Evolutionary conservation across 345 rosid genomes (phyloP).

Genomic region (Durio zibethinus): DNA sequence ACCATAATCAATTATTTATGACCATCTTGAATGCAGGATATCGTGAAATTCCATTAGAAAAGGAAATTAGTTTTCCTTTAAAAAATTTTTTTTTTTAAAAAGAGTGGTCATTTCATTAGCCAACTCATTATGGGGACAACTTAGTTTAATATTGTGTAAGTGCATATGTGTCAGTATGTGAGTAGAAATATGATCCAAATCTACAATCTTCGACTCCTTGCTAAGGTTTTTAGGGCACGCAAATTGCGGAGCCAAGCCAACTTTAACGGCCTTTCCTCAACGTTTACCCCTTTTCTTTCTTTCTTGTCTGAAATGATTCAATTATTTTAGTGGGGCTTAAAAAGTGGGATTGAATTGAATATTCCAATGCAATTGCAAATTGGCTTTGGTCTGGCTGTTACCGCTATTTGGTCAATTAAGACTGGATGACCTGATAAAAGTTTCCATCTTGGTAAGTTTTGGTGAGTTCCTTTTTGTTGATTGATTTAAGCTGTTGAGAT

Average conservation of each 20-base stretch:
- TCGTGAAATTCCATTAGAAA: background rate
- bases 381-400: background rate
- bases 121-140: background rate
- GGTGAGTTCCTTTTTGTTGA: constrained; percentile 1
- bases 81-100: background rate
- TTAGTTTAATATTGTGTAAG: background rate
- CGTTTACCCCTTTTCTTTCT: constrained; percentile 21
- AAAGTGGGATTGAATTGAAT: constrained; percentile 18
- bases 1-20: too few relatives aligned
- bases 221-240: constrained; percentile 30
- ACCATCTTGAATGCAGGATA: too few relatives aligned
- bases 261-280: constrained; percentile 33
- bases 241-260: constrained; percentile 48
- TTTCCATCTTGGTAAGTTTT: constrained; percentile 15
- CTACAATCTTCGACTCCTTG: constrained; percentile 18
- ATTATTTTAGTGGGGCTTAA: constrained; percentile 26
- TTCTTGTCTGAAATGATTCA: constrained; percentile 20
- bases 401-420: constrained; percentile 1
- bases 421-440: background rate
- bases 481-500: constrained; percentile 1
- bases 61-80: background rate
- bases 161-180: background rate
- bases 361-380: constrained; percentile 12
- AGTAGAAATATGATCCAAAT: background rate
- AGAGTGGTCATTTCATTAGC: background rate